Evolutionary conservation across 2,329 filamentous ascomycete species (phyloP), one percentile per base, ranked within the genome.

Genomic region (Ophiostoma novo-ulmi): DNA sequence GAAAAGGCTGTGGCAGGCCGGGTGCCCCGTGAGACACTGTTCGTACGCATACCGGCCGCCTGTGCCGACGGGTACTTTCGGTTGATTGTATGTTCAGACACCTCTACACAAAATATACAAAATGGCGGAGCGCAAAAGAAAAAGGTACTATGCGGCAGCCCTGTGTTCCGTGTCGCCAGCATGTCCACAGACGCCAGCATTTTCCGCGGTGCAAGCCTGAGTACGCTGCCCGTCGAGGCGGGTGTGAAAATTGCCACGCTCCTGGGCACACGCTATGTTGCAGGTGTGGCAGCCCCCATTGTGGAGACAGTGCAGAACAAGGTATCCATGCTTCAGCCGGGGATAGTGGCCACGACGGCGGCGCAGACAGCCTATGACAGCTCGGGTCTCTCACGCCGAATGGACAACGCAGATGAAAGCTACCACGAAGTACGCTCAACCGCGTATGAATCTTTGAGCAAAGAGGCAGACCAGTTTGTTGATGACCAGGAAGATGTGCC

Each of bases 61-160:
- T 87, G 87, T 0, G 81, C 81, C 0, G 89, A 92, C 76, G 89
- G 89, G 0, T 92, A 92, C 75, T 88, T 91, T 70, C 86, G 89
- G 13, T 80, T 92, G 5, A 85, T 91, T 0, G 80, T 92, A 10
- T 91, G 88, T 72, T 77, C 79, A 0, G 7, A 72, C 75, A 1
- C 74, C 76, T 2, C 74, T 73, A 38, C 58, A 36, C 20, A 17
- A 20, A 38, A 7, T 36, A 17, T 17, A n/a, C 61, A 36, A n/a
- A 39, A 22, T 11, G 20, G 38, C 3, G 63, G 39, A 4, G 35
- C 65, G 13, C 65, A 67, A 22, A 85, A 83, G 76, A 85, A 85
- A 74, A 88, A 86, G 74, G 81, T 85, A 0, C 82, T 91, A 0
- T 91, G 89, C 72, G 83, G 85, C 0, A 90, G 88, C 73, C 89